Evolutionary conservation across 805 yeast genomes (phyloP), one percentile per base, ranked within the genome.

Genomic region (Ogataea parapolymorpha): DNA sequence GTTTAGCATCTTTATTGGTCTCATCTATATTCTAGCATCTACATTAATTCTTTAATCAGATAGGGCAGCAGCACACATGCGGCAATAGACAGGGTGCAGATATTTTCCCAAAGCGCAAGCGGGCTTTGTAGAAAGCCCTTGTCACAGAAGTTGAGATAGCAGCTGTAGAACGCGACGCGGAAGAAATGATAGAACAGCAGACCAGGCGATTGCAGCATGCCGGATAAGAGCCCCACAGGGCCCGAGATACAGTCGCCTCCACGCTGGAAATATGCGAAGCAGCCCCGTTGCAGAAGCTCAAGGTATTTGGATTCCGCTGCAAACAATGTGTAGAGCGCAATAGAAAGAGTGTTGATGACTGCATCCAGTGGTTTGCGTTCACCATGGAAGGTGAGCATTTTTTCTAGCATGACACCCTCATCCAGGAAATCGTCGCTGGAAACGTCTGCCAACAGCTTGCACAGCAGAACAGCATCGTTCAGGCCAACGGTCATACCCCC

Each of bases 401-500:
- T 79, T 39, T 72, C 74, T 16, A 74, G 57, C 15, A 93, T 77
- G 5, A 66, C 54, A 12, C 65, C 75, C 51, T 81, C 72, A 58
- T 89, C 83, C 18, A 58, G 58, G 35, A 93, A 71, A 38, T 75
- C 77, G 5, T 71, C 72, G 10, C 79, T 75, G 2, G 67, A 55
- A 38, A 72, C 55, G 40, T 83, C 77, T 7, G 77, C 70, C 38
- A 93, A 69, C 28, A 85, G 64, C 51, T 75, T 73, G 14, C 85
- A 79, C 33, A 89, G 70, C 25, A 85, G 59, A 0, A 75, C 83
- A 4, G 87, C 85, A 63, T 93, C 99, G 58, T 81, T 85, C 45
- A 93, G 69, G 2, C 96, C 97, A 31, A 93, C 99, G 18, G 98
- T 89, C 99, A 93, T 93, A 46, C 99, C 99, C 49, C 99, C 99